A percentile compares a stretch with the other conserved stretches of the same genome.
Conservation (phyloP, 306 rosid genomes). For the Vicia villosa region DNA sequence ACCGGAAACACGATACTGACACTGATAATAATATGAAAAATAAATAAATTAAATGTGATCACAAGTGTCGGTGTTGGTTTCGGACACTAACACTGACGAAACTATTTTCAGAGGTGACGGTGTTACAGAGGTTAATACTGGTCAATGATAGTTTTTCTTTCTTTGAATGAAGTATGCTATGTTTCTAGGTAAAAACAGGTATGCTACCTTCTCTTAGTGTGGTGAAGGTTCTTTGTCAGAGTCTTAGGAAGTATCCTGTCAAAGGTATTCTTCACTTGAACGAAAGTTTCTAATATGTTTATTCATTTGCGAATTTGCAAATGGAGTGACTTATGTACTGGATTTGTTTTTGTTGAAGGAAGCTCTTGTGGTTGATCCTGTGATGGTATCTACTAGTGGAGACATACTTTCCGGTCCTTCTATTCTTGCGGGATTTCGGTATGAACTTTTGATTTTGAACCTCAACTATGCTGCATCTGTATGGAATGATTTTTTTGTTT, state of each 20-base stretch:
- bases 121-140: not conserved
- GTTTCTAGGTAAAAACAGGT: slow-evolving; percentile 83
- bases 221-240: slow-evolving; percentile 62
- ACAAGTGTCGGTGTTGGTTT: too few species aligned
- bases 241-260: slow-evolving; percentile 69
- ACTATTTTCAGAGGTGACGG: too few species aligned
- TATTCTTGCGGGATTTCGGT: slow-evolving; percentile 71
- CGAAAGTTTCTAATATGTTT: slow-evolving; percentile 12
- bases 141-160: slow-evolving; percentile 9
- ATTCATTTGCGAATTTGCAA: slow-evolving; percentile 32
- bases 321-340: slow-evolving; percentile 33
- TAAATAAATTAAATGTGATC: too few species aligned
- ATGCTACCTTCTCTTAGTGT: slow-evolving; percentile 74
- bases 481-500: not conserved
- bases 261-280: slow-evolving; percentile 60
- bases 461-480: slow-evolving; percentile 23
- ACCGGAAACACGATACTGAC: too few species aligned
- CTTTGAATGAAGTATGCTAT: slow-evolving; percentile 35
- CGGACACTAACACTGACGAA: too few species aligned
- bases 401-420: slow-evolving; percentile 77
- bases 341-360: slow-evolving; percentile 53
- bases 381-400: slow-evolving; percentile 93
- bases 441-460: slow-evolving; percentile 26
- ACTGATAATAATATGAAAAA: too few species aligned
- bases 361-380: slow-evolving; percentile 99